phyloP scores from a whole-genome alignment of 768 basidiomycete species.

The Kockovaella imperatae region DNA sequence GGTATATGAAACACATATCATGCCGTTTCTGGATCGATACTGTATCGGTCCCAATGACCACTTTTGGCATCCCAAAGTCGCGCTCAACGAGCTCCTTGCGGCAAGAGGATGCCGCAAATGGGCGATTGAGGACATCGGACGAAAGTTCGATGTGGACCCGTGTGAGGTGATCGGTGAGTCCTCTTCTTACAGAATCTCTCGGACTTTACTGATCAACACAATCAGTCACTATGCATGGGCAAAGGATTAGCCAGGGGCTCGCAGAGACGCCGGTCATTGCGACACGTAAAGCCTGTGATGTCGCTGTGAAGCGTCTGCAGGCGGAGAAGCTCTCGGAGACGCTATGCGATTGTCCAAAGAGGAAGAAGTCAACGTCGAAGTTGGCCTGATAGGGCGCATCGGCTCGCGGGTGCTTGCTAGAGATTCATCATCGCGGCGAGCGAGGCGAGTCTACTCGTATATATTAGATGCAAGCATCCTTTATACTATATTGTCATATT shows the following conservation, averaged over 20 bases:
- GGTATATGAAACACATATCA: conserved; percentile 11
- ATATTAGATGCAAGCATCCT: no score
- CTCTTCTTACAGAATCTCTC: neutral
- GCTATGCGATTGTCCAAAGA: conserved; percentile 12
- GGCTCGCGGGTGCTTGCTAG: no score
- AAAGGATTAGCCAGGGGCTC: conserved; percentile 3
- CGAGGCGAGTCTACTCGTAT: no score
- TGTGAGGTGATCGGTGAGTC: neutral
- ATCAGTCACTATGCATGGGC: conserved; percentile 10
- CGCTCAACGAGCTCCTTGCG: conserved; percentile 10
- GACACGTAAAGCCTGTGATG: conserved; percentile 16
- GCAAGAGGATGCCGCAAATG: conserved; percentile 15
- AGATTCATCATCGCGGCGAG: no score
- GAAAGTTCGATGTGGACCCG: neutral
- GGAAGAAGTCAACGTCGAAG: no score
- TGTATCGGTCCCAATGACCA: conserved; percentile 12
- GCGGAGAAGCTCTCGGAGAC: neutral
- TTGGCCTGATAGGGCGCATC: no score
- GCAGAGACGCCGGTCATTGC: conserved; percentile 9
- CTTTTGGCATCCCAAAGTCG: conserved; percentile 16
- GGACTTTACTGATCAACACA: neutral
- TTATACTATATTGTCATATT: no score
- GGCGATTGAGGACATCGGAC: conserved; percentile 1
- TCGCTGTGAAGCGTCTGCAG: conserved; percentile 7
- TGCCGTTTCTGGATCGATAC: conserved; percentile 24